Conservation (phyloP, 1,284 basidiomycete species). For the Gomphus sp. region DNA sequence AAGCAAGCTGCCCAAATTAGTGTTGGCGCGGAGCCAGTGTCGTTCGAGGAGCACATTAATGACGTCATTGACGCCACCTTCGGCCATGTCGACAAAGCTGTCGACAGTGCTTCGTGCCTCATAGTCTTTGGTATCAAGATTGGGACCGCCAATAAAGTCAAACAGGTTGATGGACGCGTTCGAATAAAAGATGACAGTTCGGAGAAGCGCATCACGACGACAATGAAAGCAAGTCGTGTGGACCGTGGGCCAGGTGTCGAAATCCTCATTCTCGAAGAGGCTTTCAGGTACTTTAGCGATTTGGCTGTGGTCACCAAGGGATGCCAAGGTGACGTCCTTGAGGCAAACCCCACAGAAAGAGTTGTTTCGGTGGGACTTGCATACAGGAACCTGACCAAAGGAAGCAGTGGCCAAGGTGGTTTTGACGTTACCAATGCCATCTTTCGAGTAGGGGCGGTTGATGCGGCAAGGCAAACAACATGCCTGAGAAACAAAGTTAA, state of each 20-base stretch:
- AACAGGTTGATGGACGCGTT: conserved; percentile 34
- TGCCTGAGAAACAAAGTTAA: conserved; percentile 25
- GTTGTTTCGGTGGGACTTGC: conserved; percentile 50
- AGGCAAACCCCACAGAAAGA: conserved; percentile 61
- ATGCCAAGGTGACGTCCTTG: conserved; percentile 33
- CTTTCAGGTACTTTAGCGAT: conserved; percentile 26
- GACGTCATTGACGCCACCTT: conserved; percentile 59
- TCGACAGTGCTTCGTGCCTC: conserved; percentile 55
- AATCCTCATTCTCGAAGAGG: conserved; percentile 61
- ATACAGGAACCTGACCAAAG: conserved; percentile 43
- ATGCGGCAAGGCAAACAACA: conserved; percentile 63
- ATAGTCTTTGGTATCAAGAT: conserved; percentile 44
- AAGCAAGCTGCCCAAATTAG: conserved; percentile 55
- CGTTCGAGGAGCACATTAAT: conserved; percentile 53
- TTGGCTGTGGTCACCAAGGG: conserved; percentile 28
- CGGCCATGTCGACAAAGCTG: conserved; percentile 58
- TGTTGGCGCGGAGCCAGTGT: conserved; percentile 54
- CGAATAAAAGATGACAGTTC: conserved; percentile 22
- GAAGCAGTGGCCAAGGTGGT: conserved; percentile 29
- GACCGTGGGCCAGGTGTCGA: conserved; percentile 52
- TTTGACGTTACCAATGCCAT: conserved; percentile 43
- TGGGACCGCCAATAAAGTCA: conserved; percentile 47
- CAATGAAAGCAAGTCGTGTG: conserved; percentile 59
- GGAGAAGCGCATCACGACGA: conserved; percentile 51
- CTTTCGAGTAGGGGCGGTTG: conserved; percentile 41